Percentiles rank a stretch among this genome's conserved stretches.
Evolutionary conservation across 257 asterid species (phyloP).

Genomic region (Salvia hispanica): DNA sequence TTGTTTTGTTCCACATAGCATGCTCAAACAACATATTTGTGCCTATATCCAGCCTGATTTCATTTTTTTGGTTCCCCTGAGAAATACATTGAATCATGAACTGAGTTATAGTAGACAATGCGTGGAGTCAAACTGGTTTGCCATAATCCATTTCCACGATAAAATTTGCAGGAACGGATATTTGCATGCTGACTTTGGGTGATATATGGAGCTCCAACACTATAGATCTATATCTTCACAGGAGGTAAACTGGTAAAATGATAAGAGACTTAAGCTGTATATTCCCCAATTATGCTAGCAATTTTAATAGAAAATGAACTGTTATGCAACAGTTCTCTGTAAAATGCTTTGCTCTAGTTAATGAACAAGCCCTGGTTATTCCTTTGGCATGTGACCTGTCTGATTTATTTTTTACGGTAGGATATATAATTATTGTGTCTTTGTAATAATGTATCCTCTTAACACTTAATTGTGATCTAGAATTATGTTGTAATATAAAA

Average conservation of each 20-base stretch:
- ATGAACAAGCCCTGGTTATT: conserved; percentile 7
- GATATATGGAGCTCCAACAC: conserved; percentile 93
- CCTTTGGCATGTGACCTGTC: neutral
- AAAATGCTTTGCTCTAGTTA: conserved; percentile 9
- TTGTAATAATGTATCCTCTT: neutral
- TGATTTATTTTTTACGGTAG: neutral
- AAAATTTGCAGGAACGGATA: conserved; percentile 66
- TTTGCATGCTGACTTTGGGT: conserved; percentile 81
- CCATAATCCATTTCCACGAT: neutral
- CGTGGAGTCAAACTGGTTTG: conserved; percentile 18
- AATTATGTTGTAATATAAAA: neutral
- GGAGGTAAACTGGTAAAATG: conserved; percentile 71
- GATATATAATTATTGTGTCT: neutral
- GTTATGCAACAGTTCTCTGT: neutral
- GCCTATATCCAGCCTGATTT: neutral
- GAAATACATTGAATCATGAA: conserved; percentile 4
- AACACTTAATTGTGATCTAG: neutral
- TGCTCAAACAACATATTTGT: neutral
- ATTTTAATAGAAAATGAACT: neutral
- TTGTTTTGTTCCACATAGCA: conserved; percentile 11
- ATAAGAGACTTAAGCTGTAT: neutral
- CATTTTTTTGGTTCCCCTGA: neutral
- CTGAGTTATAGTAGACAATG: conserved; percentile 4
- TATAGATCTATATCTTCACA: conserved; percentile 88
- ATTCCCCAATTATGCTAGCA: neutral